Evolutionary conservation across 768 basidiomycete species (phyloP).

Genomic region (Inosperma sp.): DNA sequence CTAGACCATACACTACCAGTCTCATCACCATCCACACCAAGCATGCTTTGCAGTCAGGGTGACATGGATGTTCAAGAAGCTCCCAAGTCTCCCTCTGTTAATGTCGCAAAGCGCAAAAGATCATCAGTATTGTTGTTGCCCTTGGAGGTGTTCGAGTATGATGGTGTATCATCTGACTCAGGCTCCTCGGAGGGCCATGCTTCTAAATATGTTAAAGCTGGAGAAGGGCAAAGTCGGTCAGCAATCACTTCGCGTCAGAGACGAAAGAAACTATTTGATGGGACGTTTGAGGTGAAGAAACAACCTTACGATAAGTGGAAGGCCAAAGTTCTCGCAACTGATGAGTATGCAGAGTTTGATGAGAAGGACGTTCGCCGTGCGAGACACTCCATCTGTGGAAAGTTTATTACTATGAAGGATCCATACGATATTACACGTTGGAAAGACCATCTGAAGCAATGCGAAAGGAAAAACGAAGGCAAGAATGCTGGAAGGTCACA

Average conservation of each 20-base stretch:
- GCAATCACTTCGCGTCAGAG: constrained; percentile 6
- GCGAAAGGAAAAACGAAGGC: background rate
- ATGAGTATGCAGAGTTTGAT: constrained; percentile 11
- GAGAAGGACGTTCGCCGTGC: background rate
- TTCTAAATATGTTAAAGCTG: constrained; percentile 3
- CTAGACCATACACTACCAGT: too few relatives aligned
- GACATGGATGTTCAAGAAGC: too few relatives aligned
- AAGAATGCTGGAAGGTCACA: background rate
- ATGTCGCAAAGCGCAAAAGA: too few relatives aligned
- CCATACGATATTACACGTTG: constrained; percentile 8
- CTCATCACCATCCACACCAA: too few relatives aligned
- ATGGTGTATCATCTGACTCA: background rate
- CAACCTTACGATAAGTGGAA: constrained; percentile 1
- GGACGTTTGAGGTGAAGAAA: constrained; percentile 1
- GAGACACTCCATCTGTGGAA: constrained; percentile 10
- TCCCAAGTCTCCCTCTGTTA: too few relatives aligned
- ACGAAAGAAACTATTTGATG: constrained; percentile 1
- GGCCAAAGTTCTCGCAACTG: constrained; percentile 4
- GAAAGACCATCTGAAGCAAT: constrained; percentile 6
- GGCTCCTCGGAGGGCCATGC: background rate
- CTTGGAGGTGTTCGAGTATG: background rate
- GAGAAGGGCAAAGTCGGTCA: constrained; percentile 14
- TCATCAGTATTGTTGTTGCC: too few relatives aligned
- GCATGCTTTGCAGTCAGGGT: too few relatives aligned
- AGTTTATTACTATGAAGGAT: constrained; percentile 12